phyloP scores from a whole-genome alignment of 176 grass and related monocot species.

The Secale cereale region DNA sequence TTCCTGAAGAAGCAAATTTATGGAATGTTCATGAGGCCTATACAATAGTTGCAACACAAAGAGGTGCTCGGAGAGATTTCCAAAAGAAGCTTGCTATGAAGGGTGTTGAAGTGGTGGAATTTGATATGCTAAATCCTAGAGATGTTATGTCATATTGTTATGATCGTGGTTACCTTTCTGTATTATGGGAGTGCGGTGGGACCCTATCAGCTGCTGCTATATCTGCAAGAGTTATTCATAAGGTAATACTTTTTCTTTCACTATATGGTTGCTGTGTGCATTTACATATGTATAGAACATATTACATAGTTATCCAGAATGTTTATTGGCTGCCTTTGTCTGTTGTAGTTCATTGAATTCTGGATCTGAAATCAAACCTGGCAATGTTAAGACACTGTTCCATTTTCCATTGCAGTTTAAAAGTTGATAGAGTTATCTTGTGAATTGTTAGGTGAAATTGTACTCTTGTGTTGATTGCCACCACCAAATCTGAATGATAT shows the following conservation, averaged over 20 bases:
- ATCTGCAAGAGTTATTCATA: constrained; percentile 87
- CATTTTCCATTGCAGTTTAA: background rate
- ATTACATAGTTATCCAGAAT: background rate
- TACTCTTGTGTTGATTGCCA: background rate
- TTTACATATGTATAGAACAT: background rate
- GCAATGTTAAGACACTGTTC: background rate
- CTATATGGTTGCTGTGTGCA: background rate
- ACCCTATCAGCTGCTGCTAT: constrained; percentile 79
- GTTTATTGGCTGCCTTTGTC: background rate
- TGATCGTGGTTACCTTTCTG: constrained; percentile 83
- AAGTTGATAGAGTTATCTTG: background rate
- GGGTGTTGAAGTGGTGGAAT: constrained; percentile 96
- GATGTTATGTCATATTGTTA: constrained; percentile 94
- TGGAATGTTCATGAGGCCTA: constrained; percentile 91
- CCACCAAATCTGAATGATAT: background rate
- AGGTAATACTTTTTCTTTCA: constrained; percentile 49
- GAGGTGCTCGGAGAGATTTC: constrained; percentile 80
- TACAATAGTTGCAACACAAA: constrained; percentile 88
- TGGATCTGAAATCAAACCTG: background rate
- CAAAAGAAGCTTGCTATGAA: constrained; percentile 88
- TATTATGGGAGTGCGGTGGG: constrained; percentile 98
- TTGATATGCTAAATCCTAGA: constrained; percentile 92
- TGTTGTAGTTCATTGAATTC: background rate
- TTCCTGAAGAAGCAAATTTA: constrained; percentile 88
- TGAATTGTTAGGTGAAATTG: background rate